Evolutionary conservation across 2,329 filamentous ascomycete genomes (phyloP).

Genomic region (Verticillium klebahnii): DNA sequence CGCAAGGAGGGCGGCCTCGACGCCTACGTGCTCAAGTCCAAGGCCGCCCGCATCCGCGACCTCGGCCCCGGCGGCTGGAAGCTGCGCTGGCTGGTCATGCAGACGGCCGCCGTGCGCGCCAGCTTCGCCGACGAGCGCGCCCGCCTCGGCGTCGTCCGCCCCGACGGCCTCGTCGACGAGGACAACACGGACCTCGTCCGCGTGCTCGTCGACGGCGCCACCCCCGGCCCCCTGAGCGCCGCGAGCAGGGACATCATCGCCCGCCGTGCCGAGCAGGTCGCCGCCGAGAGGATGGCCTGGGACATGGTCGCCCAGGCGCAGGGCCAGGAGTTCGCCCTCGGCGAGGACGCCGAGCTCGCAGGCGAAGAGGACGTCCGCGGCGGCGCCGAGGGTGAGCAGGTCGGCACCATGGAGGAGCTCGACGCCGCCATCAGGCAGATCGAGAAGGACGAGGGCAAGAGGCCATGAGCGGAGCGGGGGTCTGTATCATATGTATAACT

Average conservation of each 20-base stretch:
- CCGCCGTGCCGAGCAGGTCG: not conserved
- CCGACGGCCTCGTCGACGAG: slow-evolving; percentile 22
- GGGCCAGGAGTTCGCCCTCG: slow-evolving; percentile 44
- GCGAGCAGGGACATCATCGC: slow-evolving; percentile 22
- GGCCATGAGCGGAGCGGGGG: not conserved
- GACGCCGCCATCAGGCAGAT: slow-evolving; percentile 2
- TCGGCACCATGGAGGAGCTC: slow-evolving; percentile 16
- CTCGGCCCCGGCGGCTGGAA: slow-evolving; percentile 88
- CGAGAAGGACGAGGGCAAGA: not conserved
- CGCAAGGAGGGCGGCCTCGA: slow-evolving; percentile 86
- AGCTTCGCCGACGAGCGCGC: slow-evolving; percentile 62
- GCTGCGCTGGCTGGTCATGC: slow-evolving; percentile 85
- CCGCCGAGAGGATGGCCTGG: slow-evolving; percentile 18
- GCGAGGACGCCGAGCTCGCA: slow-evolving; percentile 29
- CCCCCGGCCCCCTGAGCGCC: slow-evolving; percentile 31
- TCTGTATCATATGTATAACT: slow-evolving; percentile 14
- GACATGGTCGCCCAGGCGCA: slow-evolving; percentile 22
- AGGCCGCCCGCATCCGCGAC: slow-evolving; percentile 73
- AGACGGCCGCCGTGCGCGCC: slow-evolving; percentile 61
- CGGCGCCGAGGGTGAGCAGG: slow-evolving; percentile 27
- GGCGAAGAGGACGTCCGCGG: slow-evolving; percentile 27
- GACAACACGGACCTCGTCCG: slow-evolving; percentile 32
- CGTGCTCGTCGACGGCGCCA: slow-evolving; percentile 36
- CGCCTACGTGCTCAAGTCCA: slow-evolving; percentile 81
- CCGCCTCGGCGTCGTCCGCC: slow-evolving; percentile 53